Percentiles rank a stretch among this genome's conserved stretches.
phyloP scores from a whole-genome alignment of 2,329 filamentous ascomycete species.

The Rasamsonia emersonii region DNA sequence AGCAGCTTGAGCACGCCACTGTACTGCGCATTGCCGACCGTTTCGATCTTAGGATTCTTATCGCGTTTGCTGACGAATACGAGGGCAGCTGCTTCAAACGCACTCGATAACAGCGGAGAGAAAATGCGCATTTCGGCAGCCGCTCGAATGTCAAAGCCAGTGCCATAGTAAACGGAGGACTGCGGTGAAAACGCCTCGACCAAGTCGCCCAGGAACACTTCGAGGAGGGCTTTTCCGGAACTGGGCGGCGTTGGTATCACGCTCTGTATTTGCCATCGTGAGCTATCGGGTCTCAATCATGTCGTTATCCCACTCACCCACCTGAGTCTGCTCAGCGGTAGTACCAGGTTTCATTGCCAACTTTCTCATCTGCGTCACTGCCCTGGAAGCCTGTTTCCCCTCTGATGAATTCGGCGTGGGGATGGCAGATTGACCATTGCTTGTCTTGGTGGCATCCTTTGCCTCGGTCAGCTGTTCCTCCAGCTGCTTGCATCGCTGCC shows the following conservation, averaged over 20 bases:
- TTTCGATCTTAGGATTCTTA: conserved; percentile 11
- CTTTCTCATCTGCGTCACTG: too few relatives aligned
- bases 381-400: too few relatives aligned
- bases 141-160: conserved; percentile 16
- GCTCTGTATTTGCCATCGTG: conserved; percentile 8
- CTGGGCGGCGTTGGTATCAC: conserved; percentile 10
- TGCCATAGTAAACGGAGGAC: conserved; percentile 8
- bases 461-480: conserved; percentile 14
- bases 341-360: too few relatives aligned
- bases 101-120: conserved; percentile 16
- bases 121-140: conserved; percentile 17
- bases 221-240: conserved; percentile 13
- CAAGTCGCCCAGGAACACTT: conserved; percentile 17
- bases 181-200: conserved; percentile 17
- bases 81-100: conserved; percentile 17
- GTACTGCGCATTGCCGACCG: conserved; percentile 15
- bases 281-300: conserved; percentile 4
- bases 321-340: too few relatives aligned
- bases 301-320: too few relatives aligned
- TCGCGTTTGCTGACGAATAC: conserved; percentile 16
- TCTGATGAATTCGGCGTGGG: too few relatives aligned
- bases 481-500: conserved; percentile 13
- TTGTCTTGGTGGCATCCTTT: too few relatives aligned
- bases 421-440: too few relatives aligned
- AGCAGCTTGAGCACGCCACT: conserved; percentile 11